These are phyloP conservation scores for Penicillium egyptiacum DNA, from an alignment of 495 filamentous ascomycete species.

Conservation along the genomic window DNA sequence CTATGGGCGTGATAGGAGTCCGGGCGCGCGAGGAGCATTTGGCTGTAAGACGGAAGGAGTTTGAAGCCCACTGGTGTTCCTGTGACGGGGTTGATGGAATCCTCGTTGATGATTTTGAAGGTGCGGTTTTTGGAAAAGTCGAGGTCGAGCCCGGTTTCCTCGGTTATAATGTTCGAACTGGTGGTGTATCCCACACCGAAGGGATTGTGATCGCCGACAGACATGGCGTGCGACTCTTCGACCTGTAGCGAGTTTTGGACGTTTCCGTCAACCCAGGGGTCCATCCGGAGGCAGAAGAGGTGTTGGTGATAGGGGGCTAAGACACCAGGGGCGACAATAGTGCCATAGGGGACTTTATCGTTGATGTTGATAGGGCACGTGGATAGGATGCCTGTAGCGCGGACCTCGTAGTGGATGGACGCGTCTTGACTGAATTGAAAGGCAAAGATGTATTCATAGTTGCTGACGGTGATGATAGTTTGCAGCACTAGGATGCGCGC, in stretches of 20 bases:
- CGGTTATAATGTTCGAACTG: slow-evolving; percentile 50
- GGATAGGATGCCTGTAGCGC: slow-evolving; percentile 84
- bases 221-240: slow-evolving; percentile 69
- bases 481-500: slow-evolving; percentile 62
- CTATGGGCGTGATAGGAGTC: slow-evolving; percentile 68
- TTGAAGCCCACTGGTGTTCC: slow-evolving; percentile 77
- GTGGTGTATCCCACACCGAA: slow-evolving; percentile 73
- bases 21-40: slow-evolving; percentile 73
- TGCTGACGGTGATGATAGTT: slow-evolving; percentile 75
- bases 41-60: slow-evolving; percentile 66
- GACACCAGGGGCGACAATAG: slow-evolving; percentile 80
- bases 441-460: slow-evolving; percentile 85
- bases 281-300: slow-evolving; percentile 83
- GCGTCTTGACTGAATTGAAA: slow-evolving; percentile 84
- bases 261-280: slow-evolving; percentile 73
- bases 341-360: slow-evolving; percentile 66
- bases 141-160: slow-evolving; percentile 63
- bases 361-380: slow-evolving; percentile 67
- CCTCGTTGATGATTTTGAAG: slow-evolving; percentile 82
- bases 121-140: slow-evolving; percentile 60
- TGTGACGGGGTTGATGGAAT: slow-evolving; percentile 66
- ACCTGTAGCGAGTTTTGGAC: slow-evolving; percentile 63
- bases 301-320: slow-evolving; percentile 82
- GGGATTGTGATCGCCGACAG: slow-evolving; percentile 68
- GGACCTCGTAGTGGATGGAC: slow-evolving; percentile 73